phyloP scores from a whole-genome alignment of 768 basidiomycete species.

The Tephrocybe sp. region DNA sequence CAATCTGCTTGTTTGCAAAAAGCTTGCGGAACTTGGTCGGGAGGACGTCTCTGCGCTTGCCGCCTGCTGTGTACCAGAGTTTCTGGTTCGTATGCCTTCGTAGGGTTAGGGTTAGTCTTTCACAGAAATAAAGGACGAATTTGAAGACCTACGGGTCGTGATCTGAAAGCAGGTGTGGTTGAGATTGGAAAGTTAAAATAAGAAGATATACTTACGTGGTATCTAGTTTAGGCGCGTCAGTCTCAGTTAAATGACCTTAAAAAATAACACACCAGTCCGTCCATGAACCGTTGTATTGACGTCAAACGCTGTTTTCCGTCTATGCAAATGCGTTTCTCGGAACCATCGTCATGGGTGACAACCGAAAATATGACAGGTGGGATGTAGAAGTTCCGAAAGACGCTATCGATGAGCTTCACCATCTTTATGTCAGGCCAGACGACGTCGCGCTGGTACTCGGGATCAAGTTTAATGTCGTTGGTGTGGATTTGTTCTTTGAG shows the following conservation, averaged over 20 bases:
- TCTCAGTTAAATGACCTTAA: neutral
- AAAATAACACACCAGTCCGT: neutral
- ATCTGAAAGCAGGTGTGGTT: slow-evolving; percentile 21
- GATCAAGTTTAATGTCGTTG: slow-evolving; percentile 68
- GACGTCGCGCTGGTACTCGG: slow-evolving; percentile 80
- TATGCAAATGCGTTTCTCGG: slow-evolving; percentile 49
- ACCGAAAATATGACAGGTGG: slow-evolving; percentile 75
- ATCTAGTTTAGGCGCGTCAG: neutral
- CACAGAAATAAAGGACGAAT: neutral
- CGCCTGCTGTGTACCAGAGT: slow-evolving; percentile 46
- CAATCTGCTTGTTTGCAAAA: slow-evolving; percentile 75
- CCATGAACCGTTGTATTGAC: slow-evolving; percentile 59
- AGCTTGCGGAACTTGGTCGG: slow-evolving; percentile 56
- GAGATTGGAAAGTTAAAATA: slow-evolving; percentile 31
- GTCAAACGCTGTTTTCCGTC: slow-evolving; percentile 67
- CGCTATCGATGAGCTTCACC: slow-evolving; percentile 72
- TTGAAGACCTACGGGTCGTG: slow-evolving; percentile 17
- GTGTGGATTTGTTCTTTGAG: slow-evolving; percentile 59
- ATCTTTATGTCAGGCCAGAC: slow-evolving; percentile 83
- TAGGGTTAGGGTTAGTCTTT: neutral
- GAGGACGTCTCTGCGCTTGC: slow-evolving; percentile 22
- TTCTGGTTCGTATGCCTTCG: slow-evolving; percentile 39
- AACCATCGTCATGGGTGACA: slow-evolving; percentile 55
- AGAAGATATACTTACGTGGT: slow-evolving; percentile 15
- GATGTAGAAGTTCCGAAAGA: slow-evolving; percentile 77